These are phyloP conservation scores for Saccharomycopsis malanga DNA, from an alignment of 805 yeast genomes.

Conservation along the genomic window DNA sequence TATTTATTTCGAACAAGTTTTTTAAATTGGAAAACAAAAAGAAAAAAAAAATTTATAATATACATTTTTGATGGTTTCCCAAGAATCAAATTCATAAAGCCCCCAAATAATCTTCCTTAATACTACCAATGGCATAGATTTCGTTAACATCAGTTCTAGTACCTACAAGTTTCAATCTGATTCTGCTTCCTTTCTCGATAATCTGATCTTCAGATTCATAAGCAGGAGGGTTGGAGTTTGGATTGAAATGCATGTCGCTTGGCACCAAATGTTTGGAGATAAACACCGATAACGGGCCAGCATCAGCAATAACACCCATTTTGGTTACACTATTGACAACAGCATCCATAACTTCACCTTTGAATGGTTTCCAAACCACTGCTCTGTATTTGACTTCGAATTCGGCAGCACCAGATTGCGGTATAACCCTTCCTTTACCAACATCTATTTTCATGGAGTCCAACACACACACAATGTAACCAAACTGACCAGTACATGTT, in stretches of 20 bases:
- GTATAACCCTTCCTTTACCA: constrained; percentile 87
- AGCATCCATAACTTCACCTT: constrained; percentile 98
- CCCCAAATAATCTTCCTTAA: constrained; percentile 95
- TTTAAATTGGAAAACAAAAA: no score
- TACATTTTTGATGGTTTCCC: no score
- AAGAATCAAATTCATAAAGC: constrained; percentile 58
- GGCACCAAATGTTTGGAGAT: constrained; percentile 94
- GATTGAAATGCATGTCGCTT: constrained; percentile 85
- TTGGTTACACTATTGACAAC: constrained; percentile 88
- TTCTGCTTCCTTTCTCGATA: constrained; percentile 88
- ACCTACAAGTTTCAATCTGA: constrained; percentile 92
- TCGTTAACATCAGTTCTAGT: constrained; percentile 96
- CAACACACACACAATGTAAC: constrained; percentile 91
- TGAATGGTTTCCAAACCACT: constrained; percentile 96
- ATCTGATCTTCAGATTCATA: constrained; percentile 92
- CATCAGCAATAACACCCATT: constrained; percentile 97
- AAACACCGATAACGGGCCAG: constrained; percentile 92
- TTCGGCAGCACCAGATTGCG: constrained; percentile 91
- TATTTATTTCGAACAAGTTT: no score
- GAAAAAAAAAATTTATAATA: no score
- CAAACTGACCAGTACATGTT: constrained; percentile 97
- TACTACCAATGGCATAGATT: constrained; percentile 95
- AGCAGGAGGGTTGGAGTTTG: constrained; percentile 97
- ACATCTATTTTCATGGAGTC: constrained; percentile 93
- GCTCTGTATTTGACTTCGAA: constrained; percentile 95